Percentiles rank a stretch among this genome's conserved stretches.
These are phyloP conservation scores for Rhamnella rubrinervis DNA, from an alignment of 331 rosid genomes.

Conservation along the genomic window DNA sequence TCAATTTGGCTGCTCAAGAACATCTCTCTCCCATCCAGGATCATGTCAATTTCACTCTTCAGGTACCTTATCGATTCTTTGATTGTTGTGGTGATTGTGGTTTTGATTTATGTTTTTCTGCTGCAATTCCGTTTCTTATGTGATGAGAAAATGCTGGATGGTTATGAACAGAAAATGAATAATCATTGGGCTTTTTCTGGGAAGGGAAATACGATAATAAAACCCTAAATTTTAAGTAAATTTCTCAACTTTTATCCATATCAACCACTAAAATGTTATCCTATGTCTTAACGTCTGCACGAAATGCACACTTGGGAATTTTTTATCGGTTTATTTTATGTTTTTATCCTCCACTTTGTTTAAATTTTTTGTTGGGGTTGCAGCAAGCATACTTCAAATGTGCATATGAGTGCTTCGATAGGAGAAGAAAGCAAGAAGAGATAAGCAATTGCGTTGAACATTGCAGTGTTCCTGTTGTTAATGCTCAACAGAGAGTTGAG, in stretches of 20 bases:
- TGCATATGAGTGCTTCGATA: conserved; percentile 86
- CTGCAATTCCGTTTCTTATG: neutral
- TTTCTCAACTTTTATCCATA: no score
- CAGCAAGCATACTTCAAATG: conserved; percentile 94
- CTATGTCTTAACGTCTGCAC: no score
- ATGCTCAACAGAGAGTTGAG: conserved; percentile 78
- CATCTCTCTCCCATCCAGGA: conserved; percentile 78
- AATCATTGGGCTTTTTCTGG: no score
- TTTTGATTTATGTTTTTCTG: conserved; percentile 5
- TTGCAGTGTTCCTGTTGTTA: conserved; percentile 73
- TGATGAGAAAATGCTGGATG: neutral
- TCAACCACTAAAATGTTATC: no score
- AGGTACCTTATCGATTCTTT: conserved; percentile 33
- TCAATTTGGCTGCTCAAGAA: conserved; percentile 71
- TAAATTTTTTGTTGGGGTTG: conserved; percentile 9
- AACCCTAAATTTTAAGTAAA: no score
- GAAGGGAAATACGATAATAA: no score
- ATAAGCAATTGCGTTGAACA: conserved; percentile 72
- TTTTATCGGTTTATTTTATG: neutral
- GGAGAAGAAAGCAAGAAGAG: conserved; percentile 74
- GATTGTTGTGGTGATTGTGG: no score
- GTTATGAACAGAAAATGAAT: no score
- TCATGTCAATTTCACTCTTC: conserved; percentile 88
- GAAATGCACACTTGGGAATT: no score
- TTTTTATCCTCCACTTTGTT: conserved; percentile 17